A percentile compares a stretch with the other conserved stretches of the same genome.
Conservation (phyloP, 495 filamentous ascomycete genomes). For the Echria macrotheca region DNA sequence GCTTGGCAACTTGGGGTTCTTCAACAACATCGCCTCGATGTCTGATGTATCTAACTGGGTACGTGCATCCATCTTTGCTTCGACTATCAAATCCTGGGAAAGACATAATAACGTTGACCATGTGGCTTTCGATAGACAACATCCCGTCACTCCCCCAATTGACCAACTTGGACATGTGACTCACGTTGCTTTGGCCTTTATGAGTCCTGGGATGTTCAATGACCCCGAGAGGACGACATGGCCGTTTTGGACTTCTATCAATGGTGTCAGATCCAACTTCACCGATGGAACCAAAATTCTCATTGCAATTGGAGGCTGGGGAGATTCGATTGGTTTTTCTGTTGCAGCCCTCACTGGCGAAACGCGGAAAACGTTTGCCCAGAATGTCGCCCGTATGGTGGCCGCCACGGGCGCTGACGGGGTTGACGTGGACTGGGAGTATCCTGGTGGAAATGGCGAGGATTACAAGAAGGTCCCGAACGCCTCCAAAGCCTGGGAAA, state of each 20-base stretch:
- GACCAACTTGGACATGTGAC: slow-evolving; percentile 46
- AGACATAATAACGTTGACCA: no score
- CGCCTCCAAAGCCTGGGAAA: slow-evolving; percentile 52
- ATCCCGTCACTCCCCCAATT: slow-evolving; percentile 44
- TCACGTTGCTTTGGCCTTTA: slow-evolving; percentile 66
- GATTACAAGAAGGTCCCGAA: slow-evolving; percentile 71
- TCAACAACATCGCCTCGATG: slow-evolving; percentile 32
- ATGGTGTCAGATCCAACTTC: slow-evolving; percentile 54
- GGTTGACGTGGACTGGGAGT: slow-evolving; percentile 76
- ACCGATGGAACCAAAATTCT: slow-evolving; percentile 54
- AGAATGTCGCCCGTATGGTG: slow-evolving; percentile 61
- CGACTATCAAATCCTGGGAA: neutral
- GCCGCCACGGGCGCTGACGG: slow-evolving; percentile 57
- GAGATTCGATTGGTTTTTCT: slow-evolving; percentile 59
- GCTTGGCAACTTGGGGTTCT: slow-evolving; percentile 8
- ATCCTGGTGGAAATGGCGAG: slow-evolving; percentile 71
- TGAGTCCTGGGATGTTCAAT: slow-evolving; percentile 57
- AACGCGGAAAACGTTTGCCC: slow-evolving; percentile 53
- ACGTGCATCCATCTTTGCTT: neutral
- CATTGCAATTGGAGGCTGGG: slow-evolving; percentile 73
- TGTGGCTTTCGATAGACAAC: slow-evolving; percentile 36
- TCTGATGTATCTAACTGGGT: slow-evolving; percentile 60
- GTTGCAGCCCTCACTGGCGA: slow-evolving; percentile 49
- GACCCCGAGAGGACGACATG: slow-evolving; percentile 39
- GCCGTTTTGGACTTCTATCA: slow-evolving; percentile 57